Conservation (phyloP, 1,139 yeast species). For the Sugiyamaella castrensis region DNA sequence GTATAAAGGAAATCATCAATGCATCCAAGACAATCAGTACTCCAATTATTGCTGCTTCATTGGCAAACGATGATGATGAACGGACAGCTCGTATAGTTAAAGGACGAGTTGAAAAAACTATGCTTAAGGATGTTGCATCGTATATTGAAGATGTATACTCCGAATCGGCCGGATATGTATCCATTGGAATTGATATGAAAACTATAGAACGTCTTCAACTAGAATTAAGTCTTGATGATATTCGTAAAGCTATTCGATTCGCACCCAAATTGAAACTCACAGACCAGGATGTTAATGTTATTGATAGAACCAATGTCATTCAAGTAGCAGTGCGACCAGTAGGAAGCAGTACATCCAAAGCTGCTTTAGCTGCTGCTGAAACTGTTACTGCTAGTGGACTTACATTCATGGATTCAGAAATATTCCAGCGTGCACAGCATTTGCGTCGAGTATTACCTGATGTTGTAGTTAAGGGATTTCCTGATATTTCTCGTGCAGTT, state of each 20-base stretch:
- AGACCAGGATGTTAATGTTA: constrained; percentile 65
- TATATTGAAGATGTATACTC: constrained; percentile 93
- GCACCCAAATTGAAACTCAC: constrained; percentile 90
- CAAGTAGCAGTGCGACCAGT: constrained; percentile 73
- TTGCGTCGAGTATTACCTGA: constrained; percentile 80
- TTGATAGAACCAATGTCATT: constrained; percentile 59
- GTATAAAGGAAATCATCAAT: constrained; percentile 96
- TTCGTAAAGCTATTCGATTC: constrained; percentile 72
- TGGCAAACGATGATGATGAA: constrained; percentile 92
- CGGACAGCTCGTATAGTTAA: constrained; percentile 98
- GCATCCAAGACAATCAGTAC: constrained; percentile 95
- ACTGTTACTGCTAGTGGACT: constrained; percentile 28
- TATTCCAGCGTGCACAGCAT: constrained; percentile 87
- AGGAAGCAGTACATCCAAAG: constrained; percentile 36
- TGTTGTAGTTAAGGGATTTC: constrained; percentile 88
- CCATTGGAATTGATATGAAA: constrained; percentile 75
- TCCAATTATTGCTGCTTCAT: constrained; percentile 91
- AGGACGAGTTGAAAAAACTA: constrained; percentile 93
- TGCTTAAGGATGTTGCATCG: constrained; percentile 78
- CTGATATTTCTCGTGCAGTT: constrained; percentile 91
- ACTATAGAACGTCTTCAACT: constrained; percentile 89
- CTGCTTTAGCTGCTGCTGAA: constrained; percentile 17
- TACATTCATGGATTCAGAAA: constrained; percentile 51
- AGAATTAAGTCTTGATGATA: constrained; percentile 80
- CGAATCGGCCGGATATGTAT: constrained; percentile 72